Conservation (phyloP, 257 asterid genomes). For the Forsythia viridissima region DNA sequence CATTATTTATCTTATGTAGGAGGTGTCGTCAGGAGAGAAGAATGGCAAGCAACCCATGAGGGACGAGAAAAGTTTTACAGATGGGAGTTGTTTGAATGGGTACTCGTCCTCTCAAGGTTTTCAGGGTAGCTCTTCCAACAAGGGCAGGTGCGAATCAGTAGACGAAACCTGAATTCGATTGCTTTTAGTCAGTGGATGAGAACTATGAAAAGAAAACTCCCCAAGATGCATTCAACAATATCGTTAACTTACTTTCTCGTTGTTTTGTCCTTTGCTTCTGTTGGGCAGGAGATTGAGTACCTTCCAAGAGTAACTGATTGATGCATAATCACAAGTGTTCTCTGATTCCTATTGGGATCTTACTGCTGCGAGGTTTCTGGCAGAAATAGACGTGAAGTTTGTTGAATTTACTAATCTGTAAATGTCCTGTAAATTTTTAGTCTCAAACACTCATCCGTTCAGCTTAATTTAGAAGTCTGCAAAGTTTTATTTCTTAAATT, state of each 20-base stretch:
- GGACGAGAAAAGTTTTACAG: not conserved
- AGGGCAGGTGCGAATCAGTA: too few relatives aligned
- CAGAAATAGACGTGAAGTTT: not conserved
- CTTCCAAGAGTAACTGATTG: not conserved
- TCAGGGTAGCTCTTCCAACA: not conserved
- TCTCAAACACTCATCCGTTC: not conserved
- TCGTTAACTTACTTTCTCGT: not conserved
- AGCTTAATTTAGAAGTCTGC: not conserved
- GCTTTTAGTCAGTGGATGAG: not conserved
- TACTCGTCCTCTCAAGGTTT: not conserved
- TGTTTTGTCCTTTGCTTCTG: not conserved
- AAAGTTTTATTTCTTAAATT: too few relatives aligned
- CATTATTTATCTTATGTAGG: conserved; percentile 3
- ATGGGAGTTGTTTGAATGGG: not conserved
- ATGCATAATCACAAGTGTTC: not conserved
- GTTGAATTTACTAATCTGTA: not conserved
- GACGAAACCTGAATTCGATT: too few relatives aligned
- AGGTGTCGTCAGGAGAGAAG: conserved; percentile 15
- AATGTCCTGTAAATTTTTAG: not conserved
- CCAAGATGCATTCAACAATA: not conserved
- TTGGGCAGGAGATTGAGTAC: not conserved
- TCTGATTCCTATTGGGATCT: not conserved
- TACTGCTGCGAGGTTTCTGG: not conserved
- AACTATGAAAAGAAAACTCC: not conserved
- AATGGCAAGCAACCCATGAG: conserved; percentile 18